Conservation (phyloP, 108 stramenopile genomes). For the Skeletonema tropicum region DNA sequence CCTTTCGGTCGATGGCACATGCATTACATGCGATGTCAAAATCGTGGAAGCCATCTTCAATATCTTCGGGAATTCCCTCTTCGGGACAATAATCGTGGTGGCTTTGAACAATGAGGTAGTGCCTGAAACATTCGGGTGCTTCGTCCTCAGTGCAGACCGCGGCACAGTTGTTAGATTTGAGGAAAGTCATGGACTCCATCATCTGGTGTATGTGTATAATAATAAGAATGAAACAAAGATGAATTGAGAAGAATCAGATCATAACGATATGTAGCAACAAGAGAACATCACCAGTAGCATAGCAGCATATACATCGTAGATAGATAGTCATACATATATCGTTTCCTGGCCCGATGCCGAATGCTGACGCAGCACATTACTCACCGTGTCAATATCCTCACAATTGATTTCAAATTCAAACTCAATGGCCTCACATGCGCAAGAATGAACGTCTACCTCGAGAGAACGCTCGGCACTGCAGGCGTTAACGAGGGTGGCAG, state of each 20-base stretch:
- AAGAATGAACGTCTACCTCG: slow-evolving; percentile 11
- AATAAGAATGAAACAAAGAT: too few relatives aligned
- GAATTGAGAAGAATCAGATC: neutral
- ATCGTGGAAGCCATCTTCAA: slow-evolving; percentile 43
- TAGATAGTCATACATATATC: too few relatives aligned
- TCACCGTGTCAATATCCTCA: slow-evolving; percentile 18
- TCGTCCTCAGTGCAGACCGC: slow-evolving; percentile 29
- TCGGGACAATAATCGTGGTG: slow-evolving; percentile 44
- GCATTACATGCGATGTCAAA: slow-evolving; percentile 21
- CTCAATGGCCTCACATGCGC: slow-evolving; percentile 32
- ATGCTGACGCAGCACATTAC: neutral
- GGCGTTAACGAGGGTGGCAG: slow-evolving; percentile 4
- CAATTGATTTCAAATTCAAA: slow-evolving; percentile 43
- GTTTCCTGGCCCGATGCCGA: too few relatives aligned
- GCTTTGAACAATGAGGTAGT: slow-evolving; percentile 32
- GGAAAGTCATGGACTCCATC: slow-evolving; percentile 26
- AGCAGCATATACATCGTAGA: too few relatives aligned
- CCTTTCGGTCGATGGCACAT: slow-evolving; percentile 21
- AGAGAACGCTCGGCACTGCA: neutral
- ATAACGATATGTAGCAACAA: too few relatives aligned
- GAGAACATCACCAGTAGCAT: too few relatives aligned
- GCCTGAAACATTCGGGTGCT: slow-evolving; percentile 29
- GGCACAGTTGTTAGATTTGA: slow-evolving; percentile 30
- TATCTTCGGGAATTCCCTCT: slow-evolving; percentile 27
- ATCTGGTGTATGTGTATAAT: slow-evolving; percentile 8